Base-by-base conservation (phyloP, 352 stramenopile genomes). In the Pythium volutum region DNA sequence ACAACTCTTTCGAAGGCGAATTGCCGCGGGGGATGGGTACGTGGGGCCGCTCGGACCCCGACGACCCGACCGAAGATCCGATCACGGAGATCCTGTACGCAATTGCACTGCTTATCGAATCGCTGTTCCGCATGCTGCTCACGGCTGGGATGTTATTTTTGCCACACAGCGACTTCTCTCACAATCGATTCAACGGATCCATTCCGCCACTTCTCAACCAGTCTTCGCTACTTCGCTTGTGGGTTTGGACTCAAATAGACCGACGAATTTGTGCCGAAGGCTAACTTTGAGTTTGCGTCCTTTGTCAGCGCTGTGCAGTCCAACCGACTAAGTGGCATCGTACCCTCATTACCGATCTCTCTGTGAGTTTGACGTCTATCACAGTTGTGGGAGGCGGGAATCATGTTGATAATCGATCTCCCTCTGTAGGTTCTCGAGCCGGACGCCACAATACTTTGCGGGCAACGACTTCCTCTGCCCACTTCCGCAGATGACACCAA, bases 21-120 rank as follows among this genome's bases (percentile, higher is more conserved):
- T 63, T 89, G 12, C 77, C 78, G 10, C 4, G 31, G 16, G 57
- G 74, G 18, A n/a, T 89, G 18, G 59, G 70, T 7, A 33, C 60
- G 2, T 84, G 76, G 64, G 79, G 77, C 0, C 67, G 75, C 31
- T 67, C 79, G 53, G 73, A 89, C 29, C 74, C 71, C 14, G 53
- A 69, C n/a, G 73, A 91, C 42, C 76, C 77, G 3, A 66, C 79
- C 9, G 75, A 90, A 47, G 60, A 75, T 7, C 82, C 81, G 1
- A 49, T 68, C 33, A 34, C 87, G 26, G 18, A 71, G 49, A 57
- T 67, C 33, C 50, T 91, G 81, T 91, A 74, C 23, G 59, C 55
- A n/a, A 43, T 20, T 22, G 36, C 16, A 20, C 11, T 22, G 4
- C 36, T 16, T 8, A 18, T n/a, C 14, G 14, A 16, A 10, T 29